Base-by-base conservation (phyloP, 2,329 filamentous ascomycete genomes). In the Intubia oerlemansii region DNA sequence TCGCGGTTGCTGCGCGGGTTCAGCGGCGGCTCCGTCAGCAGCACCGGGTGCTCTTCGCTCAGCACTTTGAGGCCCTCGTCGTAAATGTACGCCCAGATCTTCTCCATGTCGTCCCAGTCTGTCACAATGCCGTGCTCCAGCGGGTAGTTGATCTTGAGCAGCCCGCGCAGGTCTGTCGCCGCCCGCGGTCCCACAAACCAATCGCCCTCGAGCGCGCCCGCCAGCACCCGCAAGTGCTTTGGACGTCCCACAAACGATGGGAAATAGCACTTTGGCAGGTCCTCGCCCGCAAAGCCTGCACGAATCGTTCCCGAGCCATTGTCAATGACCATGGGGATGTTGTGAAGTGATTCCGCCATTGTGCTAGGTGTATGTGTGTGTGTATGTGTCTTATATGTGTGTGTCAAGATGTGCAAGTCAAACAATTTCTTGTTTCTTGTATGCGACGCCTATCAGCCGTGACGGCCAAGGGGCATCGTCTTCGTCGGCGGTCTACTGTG, bases 41-140 rank as follows among this genome's bases (percentile, higher is more conserved):
- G 70, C 35, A 98, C 85, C 25, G 88, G 88, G 52, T 98, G 88
- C 74, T 98, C 88, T 63, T 98, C 88, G 52, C 84, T 93, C 47
- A 93, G 62, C 28, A 85, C 92, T 59, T 93, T 95, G 43, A 98
- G 52, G 38, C 90, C 88, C 46, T 93, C 85, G 33, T 79, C 79
- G 50, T 95, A 98, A 30, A 98, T 82, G 46, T 91, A 88, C 44
- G 90, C 79, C 88, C 88, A 98, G 54, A 98, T 98, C 56, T 81
- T 73, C 59, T 98, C 88, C 88, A 98, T 98, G 47, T 98, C 88
- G 48, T 95, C 88, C 88, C 88, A 98, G 52, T 98, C 82, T 41
- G 88, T 98, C 37, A 98, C 88, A 44, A 98, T 90, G 42, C 88
- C 88, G 50, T 98, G 88, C 56, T 95, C 88, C 31, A 98, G 58